Percentiles rank a stretch among this genome's conserved stretches.
Conservation (phyloP, 1,284 basidiomycete species). For the Xerocomus cyaneibrunnescens region DNA sequence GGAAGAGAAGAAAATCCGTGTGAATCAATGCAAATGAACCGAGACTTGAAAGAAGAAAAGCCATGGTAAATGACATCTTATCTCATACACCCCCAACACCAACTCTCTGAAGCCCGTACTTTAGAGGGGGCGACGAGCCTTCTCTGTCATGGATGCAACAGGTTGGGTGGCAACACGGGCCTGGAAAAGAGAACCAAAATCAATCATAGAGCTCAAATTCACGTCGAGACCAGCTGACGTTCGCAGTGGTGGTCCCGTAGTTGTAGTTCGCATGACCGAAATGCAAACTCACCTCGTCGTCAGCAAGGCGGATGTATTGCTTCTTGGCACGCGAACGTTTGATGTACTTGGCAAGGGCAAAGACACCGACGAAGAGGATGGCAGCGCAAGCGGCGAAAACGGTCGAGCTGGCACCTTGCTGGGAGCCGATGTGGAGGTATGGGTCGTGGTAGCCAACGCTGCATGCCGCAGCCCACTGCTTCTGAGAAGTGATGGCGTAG, state of each 20-base stretch:
- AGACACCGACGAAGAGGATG: slow-evolving; percentile 45
- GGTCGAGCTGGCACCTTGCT: slow-evolving; percentile 38
- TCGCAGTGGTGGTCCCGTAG: slow-evolving; percentile 14
- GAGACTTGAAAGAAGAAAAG: slow-evolving; percentile 6
- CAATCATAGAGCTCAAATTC: slow-evolving; percentile 8
- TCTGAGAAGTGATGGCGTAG: slow-evolving; percentile 66
- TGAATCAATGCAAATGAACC: slow-evolving; percentile 26
- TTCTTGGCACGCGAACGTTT: slow-evolving; percentile 46
- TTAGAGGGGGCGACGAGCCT: slow-evolving; percentile 30
- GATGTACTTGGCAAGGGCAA: slow-evolving; percentile 41
- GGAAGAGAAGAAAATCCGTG: slow-evolving; percentile 19
- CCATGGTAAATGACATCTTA: slow-evolving; percentile 1
- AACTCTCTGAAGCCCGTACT: background rate
- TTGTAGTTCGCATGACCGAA: slow-evolving; percentile 1
- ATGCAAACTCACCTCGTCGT: slow-evolving; percentile 55
- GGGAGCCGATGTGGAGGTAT: slow-evolving; percentile 36
- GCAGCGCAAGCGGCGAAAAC: slow-evolving; percentile 48
- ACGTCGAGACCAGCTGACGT: slow-evolving; percentile 3
- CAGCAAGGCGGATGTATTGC: slow-evolving; percentile 50
- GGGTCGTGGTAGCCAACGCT: slow-evolving; percentile 35
- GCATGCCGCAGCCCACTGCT: slow-evolving; percentile 65
- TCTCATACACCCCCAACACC: background rate
- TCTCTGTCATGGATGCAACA: slow-evolving; percentile 31
- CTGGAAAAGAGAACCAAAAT: slow-evolving; percentile 15
- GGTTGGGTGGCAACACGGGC: slow-evolving; percentile 21